Evolutionary conservation across 208 protist genomes (phyloP).

Genomic region (Leishmania arabica): DNA sequence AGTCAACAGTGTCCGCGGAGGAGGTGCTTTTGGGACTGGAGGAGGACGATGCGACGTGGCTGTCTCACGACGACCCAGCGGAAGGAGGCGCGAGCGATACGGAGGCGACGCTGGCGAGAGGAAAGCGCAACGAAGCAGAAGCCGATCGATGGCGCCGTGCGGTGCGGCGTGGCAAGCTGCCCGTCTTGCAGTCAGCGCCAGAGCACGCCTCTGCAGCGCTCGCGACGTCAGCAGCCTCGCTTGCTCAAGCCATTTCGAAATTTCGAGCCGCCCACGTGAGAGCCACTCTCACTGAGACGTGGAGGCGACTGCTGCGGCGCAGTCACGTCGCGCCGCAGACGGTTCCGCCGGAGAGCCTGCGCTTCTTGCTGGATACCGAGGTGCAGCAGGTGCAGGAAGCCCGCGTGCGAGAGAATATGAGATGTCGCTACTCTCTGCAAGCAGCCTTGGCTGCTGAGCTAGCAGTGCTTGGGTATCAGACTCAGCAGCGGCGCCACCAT

Average conservation of each 20-base stretch:
- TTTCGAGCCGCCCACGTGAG: slow-evolving; percentile 24
- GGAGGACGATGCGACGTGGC: slow-evolving; percentile 61
- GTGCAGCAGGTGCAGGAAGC: slow-evolving; percentile 40
- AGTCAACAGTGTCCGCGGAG: slow-evolving; percentile 18
- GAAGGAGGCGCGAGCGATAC: background rate
- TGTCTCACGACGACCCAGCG: slow-evolving; percentile 4
- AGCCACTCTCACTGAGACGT: slow-evolving; percentile 24
- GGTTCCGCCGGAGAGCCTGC: slow-evolving; percentile 16
- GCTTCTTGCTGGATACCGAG: slow-evolving; percentile 35
- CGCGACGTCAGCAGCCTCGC: slow-evolving; percentile 12
- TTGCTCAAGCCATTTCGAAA: slow-evolving; percentile 19
- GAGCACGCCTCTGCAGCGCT: background rate
- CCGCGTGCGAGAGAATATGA: slow-evolving; percentile 60
- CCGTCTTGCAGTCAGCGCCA: slow-evolving; percentile 7
- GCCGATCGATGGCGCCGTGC: slow-evolving; percentile 29
- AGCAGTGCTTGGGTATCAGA: slow-evolving; percentile 35
- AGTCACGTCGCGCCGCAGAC: slow-evolving; percentile 19
- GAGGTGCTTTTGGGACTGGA: slow-evolving; percentile 39
- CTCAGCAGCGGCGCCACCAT: slow-evolving; percentile 8
- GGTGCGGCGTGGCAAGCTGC: slow-evolving; percentile 20
- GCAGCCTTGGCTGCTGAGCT: slow-evolving; percentile 69
- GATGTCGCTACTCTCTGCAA: slow-evolving; percentile 64
- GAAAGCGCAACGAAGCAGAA: background rate
- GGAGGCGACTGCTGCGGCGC: slow-evolving; percentile 32
- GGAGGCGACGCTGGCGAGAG: background rate